Percentiles rank a stretch among this genome's conserved stretches.
Conservation (phyloP, 306 rosid species). For the Gleditsia sinensis region DNA sequence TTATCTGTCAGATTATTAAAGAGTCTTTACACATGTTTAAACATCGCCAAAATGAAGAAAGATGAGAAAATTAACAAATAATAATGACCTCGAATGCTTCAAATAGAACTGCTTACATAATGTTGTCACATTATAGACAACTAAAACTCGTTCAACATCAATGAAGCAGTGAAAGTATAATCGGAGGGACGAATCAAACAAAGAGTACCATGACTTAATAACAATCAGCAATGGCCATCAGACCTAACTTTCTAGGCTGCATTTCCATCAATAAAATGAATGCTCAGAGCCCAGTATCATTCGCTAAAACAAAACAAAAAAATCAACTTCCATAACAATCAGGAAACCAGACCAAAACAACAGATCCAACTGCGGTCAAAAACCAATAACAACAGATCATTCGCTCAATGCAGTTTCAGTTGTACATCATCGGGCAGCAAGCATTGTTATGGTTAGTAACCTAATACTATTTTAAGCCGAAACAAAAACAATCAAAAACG, state of each 20-base stretch:
- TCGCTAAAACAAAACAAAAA: not conserved
- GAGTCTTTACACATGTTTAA: not conserved
- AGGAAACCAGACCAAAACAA: not conserved
- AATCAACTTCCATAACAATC: not conserved
- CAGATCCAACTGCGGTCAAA: too few relatives aligned
- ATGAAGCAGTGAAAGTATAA: too few relatives aligned
- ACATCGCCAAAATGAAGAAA: not conserved
- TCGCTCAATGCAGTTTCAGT: too few relatives aligned
- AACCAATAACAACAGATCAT: too few relatives aligned
- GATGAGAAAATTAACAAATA: not conserved
- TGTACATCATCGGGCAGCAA: too few relatives aligned
- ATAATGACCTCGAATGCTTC: not conserved
- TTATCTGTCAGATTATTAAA: not conserved
- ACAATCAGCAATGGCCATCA: not conserved
- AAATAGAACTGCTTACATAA: not conserved
- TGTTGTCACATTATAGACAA: too few relatives aligned
- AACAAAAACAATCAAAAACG: too few relatives aligned
- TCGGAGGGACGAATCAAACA: too few relatives aligned
- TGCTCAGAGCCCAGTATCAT: conserved; percentile 41
- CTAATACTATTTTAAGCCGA: too few relatives aligned
- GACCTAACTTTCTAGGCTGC: conserved; percentile 20
- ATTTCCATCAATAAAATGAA: conserved; percentile 25
- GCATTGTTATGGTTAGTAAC: too few relatives aligned
- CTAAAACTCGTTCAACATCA: too few relatives aligned
- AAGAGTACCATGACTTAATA: too few relatives aligned